phyloP scores from a whole-genome alignment of 2,329 filamentous ascomycete species.

The Pseudogymnoascus destructans region DNA sequence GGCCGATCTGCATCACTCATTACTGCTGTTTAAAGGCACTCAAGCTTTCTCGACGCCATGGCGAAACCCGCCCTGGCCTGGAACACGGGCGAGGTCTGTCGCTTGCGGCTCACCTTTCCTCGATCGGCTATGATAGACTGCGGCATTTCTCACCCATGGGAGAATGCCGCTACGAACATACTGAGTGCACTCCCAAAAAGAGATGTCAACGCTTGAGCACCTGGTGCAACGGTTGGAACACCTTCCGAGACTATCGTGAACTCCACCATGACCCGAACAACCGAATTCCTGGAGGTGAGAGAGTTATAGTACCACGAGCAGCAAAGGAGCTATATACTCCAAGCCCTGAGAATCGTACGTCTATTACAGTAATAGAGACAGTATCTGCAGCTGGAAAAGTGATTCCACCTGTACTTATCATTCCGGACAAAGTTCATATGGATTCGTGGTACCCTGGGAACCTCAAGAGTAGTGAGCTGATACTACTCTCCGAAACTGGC shows the following conservation, averaged over 20 bases:
- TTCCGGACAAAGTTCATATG: too few relatives aligned
- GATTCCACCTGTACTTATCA: too few relatives aligned
- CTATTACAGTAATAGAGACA: too few relatives aligned
- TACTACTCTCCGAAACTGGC: too few relatives aligned
- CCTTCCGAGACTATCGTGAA: background rate
- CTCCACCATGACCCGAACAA: background rate
- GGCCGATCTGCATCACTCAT: background rate
- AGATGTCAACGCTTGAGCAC: background rate
- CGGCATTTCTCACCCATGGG: background rate
- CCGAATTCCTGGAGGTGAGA: too few relatives aligned
- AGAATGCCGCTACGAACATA: background rate
- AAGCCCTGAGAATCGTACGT: too few relatives aligned
- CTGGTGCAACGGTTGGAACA: conserved; percentile 4
- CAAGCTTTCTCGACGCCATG: conserved; percentile 2
- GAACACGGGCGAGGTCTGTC: background rate
- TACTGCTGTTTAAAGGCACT: background rate
- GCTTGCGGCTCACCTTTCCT: background rate
- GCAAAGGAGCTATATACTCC: too few relatives aligned
- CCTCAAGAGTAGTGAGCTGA: too few relatives aligned
- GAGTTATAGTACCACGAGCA: too few relatives aligned
- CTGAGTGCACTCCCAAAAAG: background rate
- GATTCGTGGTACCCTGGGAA: too few relatives aligned
- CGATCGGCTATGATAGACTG: background rate
- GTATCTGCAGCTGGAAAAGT: too few relatives aligned
- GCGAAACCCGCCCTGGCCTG: background rate